Evolutionary conservation across 2,329 filamentous ascomycete genomes (phyloP).

Genomic region (Magnaporthiopsis poae): DNA sequence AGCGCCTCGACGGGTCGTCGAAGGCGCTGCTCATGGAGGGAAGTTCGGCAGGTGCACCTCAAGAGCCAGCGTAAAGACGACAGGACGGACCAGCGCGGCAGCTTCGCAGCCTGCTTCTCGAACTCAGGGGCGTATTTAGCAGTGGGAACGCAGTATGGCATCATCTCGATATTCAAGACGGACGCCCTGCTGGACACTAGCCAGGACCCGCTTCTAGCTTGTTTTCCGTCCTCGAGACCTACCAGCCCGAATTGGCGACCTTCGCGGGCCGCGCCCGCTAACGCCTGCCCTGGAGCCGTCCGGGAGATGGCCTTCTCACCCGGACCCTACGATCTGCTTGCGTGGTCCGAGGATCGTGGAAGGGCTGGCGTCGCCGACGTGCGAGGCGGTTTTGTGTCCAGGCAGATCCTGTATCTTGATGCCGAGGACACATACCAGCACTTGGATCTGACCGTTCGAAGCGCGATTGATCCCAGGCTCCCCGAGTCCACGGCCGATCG

Average conservation of each 20-base stretch:
- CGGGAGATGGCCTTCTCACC: conserved; percentile 88
- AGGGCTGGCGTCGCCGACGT: conserved; percentile 65
- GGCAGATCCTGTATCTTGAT: conserved; percentile 60
- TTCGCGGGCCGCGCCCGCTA: conserved; percentile 16
- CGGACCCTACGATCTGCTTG: conserved; percentile 77
- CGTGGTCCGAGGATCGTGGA: conserved; percentile 86
- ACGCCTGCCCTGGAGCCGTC: conserved; percentile 64
- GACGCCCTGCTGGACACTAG: conserved; percentile 33
- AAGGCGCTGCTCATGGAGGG: conserved; percentile 39
- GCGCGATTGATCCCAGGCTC: conserved; percentile 43
- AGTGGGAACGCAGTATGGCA: conserved; percentile 70
- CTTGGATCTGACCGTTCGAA: conserved; percentile 45
- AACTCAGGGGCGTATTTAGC: conserved; percentile 61
- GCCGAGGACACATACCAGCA: conserved; percentile 45
- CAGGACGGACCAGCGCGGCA: conserved; percentile 49
- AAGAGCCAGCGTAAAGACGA: conserved; percentile 49
- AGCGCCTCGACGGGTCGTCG: background rate
- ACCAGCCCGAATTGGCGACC: background rate
- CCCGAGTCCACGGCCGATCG: conserved; percentile 38
- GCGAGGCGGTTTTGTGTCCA: conserved; percentile 53
- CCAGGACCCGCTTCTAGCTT: conserved; percentile 56
- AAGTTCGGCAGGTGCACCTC: conserved; percentile 42
- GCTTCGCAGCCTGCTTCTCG: conserved; percentile 72
- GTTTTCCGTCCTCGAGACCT: conserved; percentile 69
- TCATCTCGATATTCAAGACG: conserved; percentile 65